phyloP scores from a whole-genome alignment of 768 basidiomycete genomes.

The Tulasnella sp. region DNA sequence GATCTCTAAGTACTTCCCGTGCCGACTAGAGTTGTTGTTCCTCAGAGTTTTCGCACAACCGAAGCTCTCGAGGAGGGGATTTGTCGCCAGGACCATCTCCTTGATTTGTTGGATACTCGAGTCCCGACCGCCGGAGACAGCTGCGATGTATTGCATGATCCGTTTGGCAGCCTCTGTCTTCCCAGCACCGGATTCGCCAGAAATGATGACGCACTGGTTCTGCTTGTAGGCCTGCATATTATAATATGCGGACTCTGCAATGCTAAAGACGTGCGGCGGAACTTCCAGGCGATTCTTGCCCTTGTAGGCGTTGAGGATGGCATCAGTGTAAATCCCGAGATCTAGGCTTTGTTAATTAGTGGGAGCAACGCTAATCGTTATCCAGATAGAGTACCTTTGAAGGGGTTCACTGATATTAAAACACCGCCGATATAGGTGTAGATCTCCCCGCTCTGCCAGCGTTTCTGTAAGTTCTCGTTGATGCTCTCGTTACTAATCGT shows the following conservation, averaged over 20 bases:
- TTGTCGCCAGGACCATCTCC: conserved; percentile 98
- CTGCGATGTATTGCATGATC: conserved; percentile 99
- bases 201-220: conserved; percentile 99
- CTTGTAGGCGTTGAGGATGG: conserved; percentile 70
- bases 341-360: conserved; percentile 36
- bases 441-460: conserved; percentile 91
- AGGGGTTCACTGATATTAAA: conserved; percentile 98
- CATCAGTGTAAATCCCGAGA: conserved; percentile 95
- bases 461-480: conserved; percentile 95
- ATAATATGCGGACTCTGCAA: conserved; percentile 95
- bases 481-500: conserved; percentile 96
- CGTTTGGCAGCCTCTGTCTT: conserved; percentile 99
- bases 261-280: conserved; percentile 93
- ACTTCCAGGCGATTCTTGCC: conserved; percentile 98
- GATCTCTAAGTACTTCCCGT: conserved; percentile 98
- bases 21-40: conserved; percentile 97
- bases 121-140: conserved; percentile 80
- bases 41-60: conserved; percentile 98
- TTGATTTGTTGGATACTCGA: conserved; percentile 95
- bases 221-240: conserved; percentile 99
- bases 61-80: conserved; percentile 93
- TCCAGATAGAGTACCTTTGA: conserved; percentile 50
- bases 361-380: conserved; percentile 9
- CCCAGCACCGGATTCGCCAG: conserved; percentile 96
- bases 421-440: conserved; percentile 99